phyloP scores from a whole-genome alignment of 495 filamentous ascomycete genomes.

The Trichoderma virens region DNA sequence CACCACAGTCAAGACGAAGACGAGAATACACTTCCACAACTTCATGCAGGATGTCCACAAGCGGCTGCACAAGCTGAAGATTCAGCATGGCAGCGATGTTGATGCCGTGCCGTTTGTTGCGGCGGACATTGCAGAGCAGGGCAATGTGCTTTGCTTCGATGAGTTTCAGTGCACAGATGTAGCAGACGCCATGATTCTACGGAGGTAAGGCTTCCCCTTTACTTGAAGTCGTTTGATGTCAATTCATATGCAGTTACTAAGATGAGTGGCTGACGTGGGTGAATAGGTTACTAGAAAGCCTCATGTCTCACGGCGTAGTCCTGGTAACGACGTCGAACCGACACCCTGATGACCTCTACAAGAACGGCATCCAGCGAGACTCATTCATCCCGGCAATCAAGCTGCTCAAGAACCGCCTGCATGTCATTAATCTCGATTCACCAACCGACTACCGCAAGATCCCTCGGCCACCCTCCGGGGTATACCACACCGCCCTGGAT shows the following conservation, averaged over 20 bases:
- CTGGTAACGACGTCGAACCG: conserved; percentile 96
- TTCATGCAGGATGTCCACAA: conserved; percentile 99
- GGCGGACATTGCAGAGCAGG: conserved; percentile 79
- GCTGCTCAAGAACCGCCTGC: conserved; percentile 71
- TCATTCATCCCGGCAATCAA: conserved; percentile 95
- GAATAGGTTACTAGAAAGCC: conserved; percentile 68
- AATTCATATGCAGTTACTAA: not conserved
- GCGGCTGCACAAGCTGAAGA: conserved; percentile 81
- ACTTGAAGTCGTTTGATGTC: not conserved
- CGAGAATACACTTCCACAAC: conserved; percentile 97
- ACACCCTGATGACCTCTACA: conserved; percentile 92
- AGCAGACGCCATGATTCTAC: conserved; percentile 95
- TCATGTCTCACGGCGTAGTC: conserved; percentile 95
- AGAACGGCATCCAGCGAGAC: conserved; percentile 92
- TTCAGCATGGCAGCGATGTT: conserved; percentile 79
- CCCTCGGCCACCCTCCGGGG: conserved; percentile 83
- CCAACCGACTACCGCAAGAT: conserved; percentile 96
- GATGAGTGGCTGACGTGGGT: not conserved
- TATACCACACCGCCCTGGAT: conserved; percentile 80
- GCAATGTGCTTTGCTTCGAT: conserved; percentile 90
- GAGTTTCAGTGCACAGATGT: conserved; percentile 99
- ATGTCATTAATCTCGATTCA: conserved; percentile 90
- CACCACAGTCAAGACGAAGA: conserved; percentile 69
- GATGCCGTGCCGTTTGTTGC: conserved; percentile 90
- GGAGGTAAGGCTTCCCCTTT: conserved; percentile 44